Evolutionary conservation across 768 basidiomycete genomes (phyloP), one percentile per base, ranked within the genome.

Genomic region (Scleroderma bovista): DNA sequence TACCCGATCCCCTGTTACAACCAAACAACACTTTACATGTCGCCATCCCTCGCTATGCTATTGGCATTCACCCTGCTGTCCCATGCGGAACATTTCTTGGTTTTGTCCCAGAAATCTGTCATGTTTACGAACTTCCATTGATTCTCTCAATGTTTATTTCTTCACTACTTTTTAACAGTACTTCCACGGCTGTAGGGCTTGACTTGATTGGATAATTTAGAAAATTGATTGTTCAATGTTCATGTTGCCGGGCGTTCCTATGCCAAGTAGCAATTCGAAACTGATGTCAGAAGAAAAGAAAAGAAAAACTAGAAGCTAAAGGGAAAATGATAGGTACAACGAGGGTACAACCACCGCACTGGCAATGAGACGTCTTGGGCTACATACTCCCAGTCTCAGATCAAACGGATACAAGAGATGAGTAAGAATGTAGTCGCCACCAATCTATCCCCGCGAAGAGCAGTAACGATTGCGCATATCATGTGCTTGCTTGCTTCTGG

Each of bases 81-180:
- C 36, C 24, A 15, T 66, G 53, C 45, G 48, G 48, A 51, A 57
- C 45, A 38, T 33, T 40, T 48, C 51, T 51, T 37, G 57, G 45
- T 48, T 51, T 51, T 20, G 48, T 53, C 44, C 43, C 49, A 47
- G 50, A 48, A 52, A 57, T 44, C 43, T 55, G 17, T 44, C 46
- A 57, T 43, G 48, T 57, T 36, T 49, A 64, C 40, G 58, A 61
- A 54, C 39, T 54, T 59, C 43, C 47, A 64, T 63, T 52, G 60
- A 56, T 41, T 32, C 6, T 24, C 23, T 26, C 42, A 37, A n/a
- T 29, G 43, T 26, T 52, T 57, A 44, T 45, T 48, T 39, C 34
- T 24, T 37, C 33, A 26, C 40, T 51, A 48, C 40, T 47, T 31
- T 53, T 24, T 53, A 42, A 43, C 24, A 16, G 23, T 43, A 43